Evolutionary conservation across 768 basidiomycete species (phyloP).

Genomic region (Suillus occidentalis): DNA sequence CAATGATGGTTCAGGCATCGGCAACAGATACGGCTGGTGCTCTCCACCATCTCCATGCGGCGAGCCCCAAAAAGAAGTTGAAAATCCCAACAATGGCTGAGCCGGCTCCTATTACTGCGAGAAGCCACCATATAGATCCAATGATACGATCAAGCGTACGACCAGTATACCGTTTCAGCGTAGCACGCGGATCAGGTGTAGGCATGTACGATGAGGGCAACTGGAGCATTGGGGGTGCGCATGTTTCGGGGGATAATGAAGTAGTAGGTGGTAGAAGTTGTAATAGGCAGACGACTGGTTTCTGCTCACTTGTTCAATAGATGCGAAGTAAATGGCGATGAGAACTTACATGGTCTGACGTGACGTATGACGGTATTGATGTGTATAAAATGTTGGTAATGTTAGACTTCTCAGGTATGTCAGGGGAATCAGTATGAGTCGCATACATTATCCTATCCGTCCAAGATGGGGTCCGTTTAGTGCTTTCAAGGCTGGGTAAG

Average conservation of each 20-base stretch:
- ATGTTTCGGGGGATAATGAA: slow-evolving; percentile 25
- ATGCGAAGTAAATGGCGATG: background rate
- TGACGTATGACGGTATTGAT: slow-evolving; percentile 77
- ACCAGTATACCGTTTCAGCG: slow-evolving; percentile 63
- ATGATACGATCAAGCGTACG: slow-evolving; percentile 68
- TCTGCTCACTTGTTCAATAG: slow-evolving; percentile 42
- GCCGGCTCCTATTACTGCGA: slow-evolving; percentile 77
- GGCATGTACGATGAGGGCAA: slow-evolving; percentile 55
- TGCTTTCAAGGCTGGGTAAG: slow-evolving; percentile 35
- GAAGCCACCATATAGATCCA: slow-evolving; percentile 77
- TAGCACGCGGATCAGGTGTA: slow-evolving; percentile 51
- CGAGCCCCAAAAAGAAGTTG: slow-evolving; percentile 69
- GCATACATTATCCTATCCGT: slow-evolving; percentile 91
- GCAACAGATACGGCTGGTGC: slow-evolving; percentile 11
- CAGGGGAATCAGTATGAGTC: slow-evolving; percentile 65
- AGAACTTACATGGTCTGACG: slow-evolving; percentile 81
- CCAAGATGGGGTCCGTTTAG: slow-evolving; percentile 82
- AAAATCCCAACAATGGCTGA: slow-evolving; percentile 67
- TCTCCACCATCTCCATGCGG: slow-evolving; percentile 63
- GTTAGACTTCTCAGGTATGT: slow-evolving; percentile 47
- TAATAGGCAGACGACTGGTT: slow-evolving; percentile 82
- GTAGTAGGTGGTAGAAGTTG: slow-evolving; percentile 45
- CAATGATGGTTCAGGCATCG: slow-evolving; percentile 16
- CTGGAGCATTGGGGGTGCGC: slow-evolving; percentile 41
- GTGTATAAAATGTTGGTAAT: slow-evolving; percentile 75